These are phyloP conservation scores for Sambucus nigra DNA, from an alignment of 129 eudicot species.

Conservation along the genomic window DNA sequence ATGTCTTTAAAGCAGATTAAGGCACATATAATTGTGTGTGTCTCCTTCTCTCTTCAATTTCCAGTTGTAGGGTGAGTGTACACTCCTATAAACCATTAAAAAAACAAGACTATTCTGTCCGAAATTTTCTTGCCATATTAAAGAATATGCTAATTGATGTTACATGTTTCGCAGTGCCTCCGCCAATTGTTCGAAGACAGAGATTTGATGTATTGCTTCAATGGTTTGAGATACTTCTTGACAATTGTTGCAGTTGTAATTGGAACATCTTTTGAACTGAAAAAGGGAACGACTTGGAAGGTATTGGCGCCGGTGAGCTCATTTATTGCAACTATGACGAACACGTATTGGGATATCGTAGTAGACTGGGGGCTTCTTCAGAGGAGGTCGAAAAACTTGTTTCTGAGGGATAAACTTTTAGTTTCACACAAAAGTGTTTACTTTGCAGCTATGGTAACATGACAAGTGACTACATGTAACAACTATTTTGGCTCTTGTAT, in stretches of 20 bases:
- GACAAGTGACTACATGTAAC: background rate
- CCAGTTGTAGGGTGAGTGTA: no score
- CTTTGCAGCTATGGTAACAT: background rate
- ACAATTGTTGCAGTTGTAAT: background rate
- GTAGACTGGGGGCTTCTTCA: constrained; percentile 3
- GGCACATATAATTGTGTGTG: no score
- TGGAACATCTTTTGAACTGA: background rate
- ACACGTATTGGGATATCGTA: constrained; percentile 1
- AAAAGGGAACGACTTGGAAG: background rate
- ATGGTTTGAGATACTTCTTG: background rate
- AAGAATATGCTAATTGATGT: background rate
- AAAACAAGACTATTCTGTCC: no score
- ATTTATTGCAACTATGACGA: background rate
- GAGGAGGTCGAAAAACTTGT: background rate
- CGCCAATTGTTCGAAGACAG: background rate
- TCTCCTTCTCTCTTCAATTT: no score
- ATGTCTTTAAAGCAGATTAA: no score
- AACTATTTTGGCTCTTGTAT: background rate
- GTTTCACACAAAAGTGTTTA: background rate
- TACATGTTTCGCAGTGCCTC: constrained; percentile 8
- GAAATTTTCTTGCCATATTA: no score
- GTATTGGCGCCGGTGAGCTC: background rate
- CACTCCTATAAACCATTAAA: no score
- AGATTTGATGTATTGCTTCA: background rate
- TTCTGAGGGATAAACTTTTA: background rate